These are phyloP conservation scores for Heritiera littoralis DNA, from an alignment of 345 rosid genomes.

Conservation along the genomic window DNA sequence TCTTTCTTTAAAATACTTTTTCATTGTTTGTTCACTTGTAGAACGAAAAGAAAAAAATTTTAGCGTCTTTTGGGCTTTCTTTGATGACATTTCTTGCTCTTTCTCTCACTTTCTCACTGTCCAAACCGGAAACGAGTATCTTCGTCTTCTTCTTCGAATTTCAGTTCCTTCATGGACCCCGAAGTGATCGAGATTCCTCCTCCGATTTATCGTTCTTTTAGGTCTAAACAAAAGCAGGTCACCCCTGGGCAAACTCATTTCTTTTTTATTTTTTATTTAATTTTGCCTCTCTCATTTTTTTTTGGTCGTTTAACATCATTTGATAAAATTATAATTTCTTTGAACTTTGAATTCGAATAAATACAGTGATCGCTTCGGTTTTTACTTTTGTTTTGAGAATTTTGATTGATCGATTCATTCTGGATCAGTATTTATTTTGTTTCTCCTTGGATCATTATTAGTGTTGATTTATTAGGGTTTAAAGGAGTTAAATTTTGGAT, in stretches of 20 bases:
- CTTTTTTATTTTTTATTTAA: background rate
- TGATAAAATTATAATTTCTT: background rate
- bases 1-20: conserved; percentile 7
- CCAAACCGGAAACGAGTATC: conserved; percentile 37
- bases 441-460: background rate
- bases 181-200: conserved; percentile 66
- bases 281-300: background rate
- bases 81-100: conserved; percentile 2
- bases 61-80: background rate
- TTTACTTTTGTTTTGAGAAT: background rate
- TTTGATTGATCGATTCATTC: conserved; percentile 9
- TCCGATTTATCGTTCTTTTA: conserved; percentile 41
- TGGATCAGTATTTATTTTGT: conserved; percentile 12
- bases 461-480: conserved; percentile 8
- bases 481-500: background rate
- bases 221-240: conserved; percentile 54
- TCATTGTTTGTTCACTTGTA: background rate
- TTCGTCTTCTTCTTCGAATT: conserved; percentile 3
- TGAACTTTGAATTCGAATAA: background rate
- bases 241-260: background rate
- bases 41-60: background rate
- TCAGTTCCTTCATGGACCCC: conserved; percentile 56
- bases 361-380: background rate
- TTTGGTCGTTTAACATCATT: background rate
- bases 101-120: conserved; percentile 22